phyloP scores from a whole-genome alignment of 441 rosid genomes.

The Breynia disticha region DNA sequence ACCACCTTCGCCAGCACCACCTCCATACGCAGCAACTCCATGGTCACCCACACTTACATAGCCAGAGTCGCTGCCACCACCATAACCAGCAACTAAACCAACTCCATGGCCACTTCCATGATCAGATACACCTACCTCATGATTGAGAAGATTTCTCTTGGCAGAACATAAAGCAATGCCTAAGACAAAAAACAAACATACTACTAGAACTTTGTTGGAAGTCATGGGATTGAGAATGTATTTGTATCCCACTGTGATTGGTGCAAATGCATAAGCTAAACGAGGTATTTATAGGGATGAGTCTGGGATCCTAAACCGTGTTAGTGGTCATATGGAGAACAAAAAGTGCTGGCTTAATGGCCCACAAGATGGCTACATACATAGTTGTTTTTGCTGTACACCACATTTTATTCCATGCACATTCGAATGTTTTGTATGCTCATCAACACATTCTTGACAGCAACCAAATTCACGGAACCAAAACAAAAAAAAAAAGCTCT shows the following conservation, averaged over 20 bases:
- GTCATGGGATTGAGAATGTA: conserved; percentile 23
- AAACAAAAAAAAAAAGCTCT: no score
- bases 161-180: conserved; percentile 35
- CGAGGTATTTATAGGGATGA: conserved; percentile 28
- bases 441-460: no score
- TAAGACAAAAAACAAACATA: conserved; percentile 23
- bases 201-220: conserved; percentile 12
- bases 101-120: conserved; percentile 1
- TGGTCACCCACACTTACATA: not conserved
- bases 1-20: conserved; percentile 8
- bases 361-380: not conserved
- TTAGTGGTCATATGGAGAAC: not conserved
- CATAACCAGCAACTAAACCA: not conserved
- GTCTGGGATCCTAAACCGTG: conserved; percentile 19
- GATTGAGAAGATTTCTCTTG: conserved; percentile 25
- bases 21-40: conserved; percentile 4
- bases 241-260: conserved; percentile 9
- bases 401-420: no score
- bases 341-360: not conserved
- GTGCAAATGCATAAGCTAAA: conserved; percentile 4
- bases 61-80: not conserved
- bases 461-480: no score
- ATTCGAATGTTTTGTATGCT: no score
- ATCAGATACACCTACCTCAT: conserved; percentile 9
- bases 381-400: not conserved